These are phyloP conservation scores for Pseudopediastrum boryanum DNA, from an alignment of 139 green algal genomes.

Conservation along the genomic window DNA sequence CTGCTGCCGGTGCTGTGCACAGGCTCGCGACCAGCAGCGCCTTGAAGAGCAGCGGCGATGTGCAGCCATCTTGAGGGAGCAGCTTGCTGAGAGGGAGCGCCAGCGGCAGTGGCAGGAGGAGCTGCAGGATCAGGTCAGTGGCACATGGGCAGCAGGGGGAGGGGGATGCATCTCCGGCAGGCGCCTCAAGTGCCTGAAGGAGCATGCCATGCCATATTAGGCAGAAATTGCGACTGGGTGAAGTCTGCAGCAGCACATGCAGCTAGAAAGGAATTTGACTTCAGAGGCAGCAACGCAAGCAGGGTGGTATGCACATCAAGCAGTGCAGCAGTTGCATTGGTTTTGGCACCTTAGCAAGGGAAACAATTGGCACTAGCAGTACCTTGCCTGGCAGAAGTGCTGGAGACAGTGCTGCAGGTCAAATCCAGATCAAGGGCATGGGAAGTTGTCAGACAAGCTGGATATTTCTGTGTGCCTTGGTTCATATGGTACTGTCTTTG, in stretches of 20 bases:
- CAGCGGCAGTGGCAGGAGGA: constrained; percentile 66
- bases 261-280: neutral
- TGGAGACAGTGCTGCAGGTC: neutral
- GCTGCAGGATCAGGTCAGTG: constrained; percentile 62
- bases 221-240: neutral
- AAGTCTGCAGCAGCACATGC: neutral
- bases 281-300: neutral
- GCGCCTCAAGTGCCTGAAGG: neutral
- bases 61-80: constrained; percentile 75
- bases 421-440: neutral
- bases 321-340: no score
- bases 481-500: neutral
- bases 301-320: no score
- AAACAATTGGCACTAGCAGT: neutral
- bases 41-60: constrained; percentile 64
- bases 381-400: neutral
- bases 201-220: no score
- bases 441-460: neutral
- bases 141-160: no score
- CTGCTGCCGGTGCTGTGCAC: constrained; percentile 57
- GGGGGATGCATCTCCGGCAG: no score
- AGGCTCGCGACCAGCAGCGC: constrained; percentile 70
- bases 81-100: constrained; percentile 74
- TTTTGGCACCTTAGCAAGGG: no score
- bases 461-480: neutral